Evolutionary conservation across 441 rosid species (phyloP).

Genomic region (Geranium incanum): DNA sequence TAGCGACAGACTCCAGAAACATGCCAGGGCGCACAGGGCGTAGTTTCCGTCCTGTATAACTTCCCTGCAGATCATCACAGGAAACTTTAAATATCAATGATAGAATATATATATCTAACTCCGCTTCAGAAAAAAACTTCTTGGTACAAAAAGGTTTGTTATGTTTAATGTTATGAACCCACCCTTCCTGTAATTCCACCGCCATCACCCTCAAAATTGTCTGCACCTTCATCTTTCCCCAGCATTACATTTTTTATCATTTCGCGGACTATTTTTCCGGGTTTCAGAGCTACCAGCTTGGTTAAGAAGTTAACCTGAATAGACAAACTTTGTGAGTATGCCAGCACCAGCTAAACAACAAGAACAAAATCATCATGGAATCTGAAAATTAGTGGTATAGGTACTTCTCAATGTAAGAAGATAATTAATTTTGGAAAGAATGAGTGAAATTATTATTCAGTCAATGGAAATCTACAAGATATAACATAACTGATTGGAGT

Average conservation of each 20-base stretch:
- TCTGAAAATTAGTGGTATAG: not conserved
- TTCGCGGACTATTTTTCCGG: slow-evolving; percentile 65
- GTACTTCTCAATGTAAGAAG: not conserved
- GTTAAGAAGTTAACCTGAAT: slow-evolving; percentile 84
- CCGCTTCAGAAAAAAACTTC: not conserved
- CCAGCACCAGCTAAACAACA: slow-evolving; percentile 14
- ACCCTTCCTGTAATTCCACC: slow-evolving; percentile 73
- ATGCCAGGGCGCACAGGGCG: slow-evolving; percentile 92
- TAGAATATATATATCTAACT: not conserved
- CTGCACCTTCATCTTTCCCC: slow-evolving; percentile 94
- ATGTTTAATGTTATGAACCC: slow-evolving; percentile 18
- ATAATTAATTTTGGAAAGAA: not conserved
- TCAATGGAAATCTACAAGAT: slow-evolving; percentile 10
- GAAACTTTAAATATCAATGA: slow-evolving; percentile 18
- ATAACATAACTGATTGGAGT: not conserved
- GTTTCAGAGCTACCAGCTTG: slow-evolving; percentile 79
- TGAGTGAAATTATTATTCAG: not conserved
- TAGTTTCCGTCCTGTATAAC: slow-evolving; percentile 66
- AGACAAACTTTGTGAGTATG: slow-evolving; percentile 9
- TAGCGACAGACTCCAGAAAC: slow-evolving; percentile 89
- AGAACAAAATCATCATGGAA: not conserved
- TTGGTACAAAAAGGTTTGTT: not conserved
- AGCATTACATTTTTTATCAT: slow-evolving; percentile 85
- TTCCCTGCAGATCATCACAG: slow-evolving; percentile 45
- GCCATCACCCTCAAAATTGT: slow-evolving; percentile 32